Evolutionary conservation across 2,329 filamentous ascomycete species (phyloP), one percentile per base, ranked within the genome.

Genomic region (Aureobasidium mangrovei): DNA sequence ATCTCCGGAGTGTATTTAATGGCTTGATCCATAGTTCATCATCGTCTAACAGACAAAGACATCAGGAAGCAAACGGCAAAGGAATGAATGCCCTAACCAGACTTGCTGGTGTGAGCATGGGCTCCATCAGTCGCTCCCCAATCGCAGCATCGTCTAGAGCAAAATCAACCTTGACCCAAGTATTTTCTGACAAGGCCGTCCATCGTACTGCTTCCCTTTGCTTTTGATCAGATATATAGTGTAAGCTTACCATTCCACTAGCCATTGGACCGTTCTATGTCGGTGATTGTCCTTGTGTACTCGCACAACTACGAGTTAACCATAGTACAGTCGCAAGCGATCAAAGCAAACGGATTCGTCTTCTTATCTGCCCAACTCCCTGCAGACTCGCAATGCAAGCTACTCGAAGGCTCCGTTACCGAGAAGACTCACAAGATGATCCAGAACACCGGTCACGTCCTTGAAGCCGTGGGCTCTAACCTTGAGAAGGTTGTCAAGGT

Each of bases 281-380:
- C 18, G 24, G 12, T 28, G 5, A 24, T 18, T 33, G 7, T 33
- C 7, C 4, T 35, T 12, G 7, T 24, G 27, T 27, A 18, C 7
- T 7, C 5, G 29, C 4, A 7, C 31, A 9, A 26, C 28, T 26
- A 33, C 6, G 18, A 4, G 4, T 24, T 7, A 24, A 33, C 12
- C 43, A 26, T 5, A 42, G 18, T 12, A 7, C 18, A 51, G 47
- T 55, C 53, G 2, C 43, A 55, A 55, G 53, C 53, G 28, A 47
- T 42, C 38, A 48, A 43, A 43, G 53, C 53, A 27, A 47, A 46
- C 9, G 44, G 53, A 10, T 48, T 55, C n/a, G 44, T 55, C 44
- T 55, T 47, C 8, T 44, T 55, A 31, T 55, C 52, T 6, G 52
- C 42, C 3, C 52, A 55, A 27, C 27, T 55, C 2, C 43, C 53